Conservation (phyloP, 1,139 yeast species). For the Candida buenavistaensis region DNA sequence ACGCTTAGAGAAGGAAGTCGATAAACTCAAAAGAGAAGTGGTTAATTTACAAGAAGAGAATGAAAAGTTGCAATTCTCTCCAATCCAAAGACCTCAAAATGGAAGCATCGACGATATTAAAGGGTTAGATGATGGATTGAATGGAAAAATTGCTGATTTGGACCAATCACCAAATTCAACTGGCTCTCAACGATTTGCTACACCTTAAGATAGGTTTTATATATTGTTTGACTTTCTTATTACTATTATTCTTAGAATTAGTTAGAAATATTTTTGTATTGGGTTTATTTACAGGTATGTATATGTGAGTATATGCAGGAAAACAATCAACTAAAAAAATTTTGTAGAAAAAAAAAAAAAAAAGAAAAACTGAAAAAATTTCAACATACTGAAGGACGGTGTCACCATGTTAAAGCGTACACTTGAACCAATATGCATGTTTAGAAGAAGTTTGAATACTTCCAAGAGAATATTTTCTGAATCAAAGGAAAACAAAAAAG, state of each 20-base stretch:
- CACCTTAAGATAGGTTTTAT: conserved; percentile 2
- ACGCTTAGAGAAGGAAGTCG: conserved; percentile 80
- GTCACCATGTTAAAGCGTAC: conserved; percentile 8
- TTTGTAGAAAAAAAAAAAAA: not conserved
- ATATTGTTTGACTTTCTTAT: too few relatives aligned
- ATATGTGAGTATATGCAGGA: not conserved
- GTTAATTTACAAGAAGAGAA: conserved; percentile 53
- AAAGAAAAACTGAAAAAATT: not conserved
- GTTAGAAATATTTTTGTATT: not conserved
- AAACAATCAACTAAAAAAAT: not conserved
- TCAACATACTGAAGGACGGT: not conserved
- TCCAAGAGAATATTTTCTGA: conserved; percentile 3
- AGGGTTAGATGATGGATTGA: conserved; percentile 6
- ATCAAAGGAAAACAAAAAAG: conserved; percentile 14
- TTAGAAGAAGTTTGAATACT: conserved; percentile 10
- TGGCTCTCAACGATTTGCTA: not conserved
- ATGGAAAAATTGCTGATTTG: not conserved
- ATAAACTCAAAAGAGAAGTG: conserved; percentile 68
- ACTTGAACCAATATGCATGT: conserved; percentile 8
- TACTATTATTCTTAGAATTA: too few relatives aligned
- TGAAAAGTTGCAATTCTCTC: conserved; percentile 38
- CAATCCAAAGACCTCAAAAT: conserved; percentile 17
- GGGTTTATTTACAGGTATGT: not conserved
- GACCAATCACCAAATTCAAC: not conserved
- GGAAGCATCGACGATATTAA: conserved; percentile 9